Percentiles rank a stretch among this genome's conserved stretches.
phyloP scores from a whole-genome alignment of 768 basidiomycete genomes.

The Scleroderma bovista region DNA sequence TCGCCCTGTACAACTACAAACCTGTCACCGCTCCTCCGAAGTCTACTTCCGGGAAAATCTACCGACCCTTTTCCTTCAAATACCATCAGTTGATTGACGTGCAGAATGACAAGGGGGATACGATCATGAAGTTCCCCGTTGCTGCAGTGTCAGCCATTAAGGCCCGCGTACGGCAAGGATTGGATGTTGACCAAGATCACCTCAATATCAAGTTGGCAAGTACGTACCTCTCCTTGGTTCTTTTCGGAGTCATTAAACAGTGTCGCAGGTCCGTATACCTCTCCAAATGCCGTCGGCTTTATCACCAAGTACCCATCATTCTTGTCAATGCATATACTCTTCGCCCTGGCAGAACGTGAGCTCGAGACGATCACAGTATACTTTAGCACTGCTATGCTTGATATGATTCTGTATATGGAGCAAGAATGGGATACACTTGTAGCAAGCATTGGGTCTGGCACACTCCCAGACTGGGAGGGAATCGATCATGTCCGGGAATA shows the following conservation, averaged over 20 bases:
- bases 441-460: not conserved
- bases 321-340: constrained; percentile 6
- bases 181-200: constrained; percentile 11
- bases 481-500: constrained; percentile 1
- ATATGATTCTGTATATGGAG: constrained; percentile 3
- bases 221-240: not conserved
- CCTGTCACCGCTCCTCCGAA: constrained; percentile 1
- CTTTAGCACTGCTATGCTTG: constrained; percentile 4
- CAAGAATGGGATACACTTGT: constrained; percentile 2
- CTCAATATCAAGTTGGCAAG: constrained; percentile 7
- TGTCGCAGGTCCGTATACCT: constrained; percentile 9
- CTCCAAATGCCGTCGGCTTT: constrained; percentile 14
- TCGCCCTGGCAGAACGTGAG: constrained; percentile 4
- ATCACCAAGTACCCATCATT: constrained; percentile 12
- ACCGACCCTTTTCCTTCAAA: constrained; percentile 14
- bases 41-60: constrained; percentile 12
- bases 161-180: constrained; percentile 13
- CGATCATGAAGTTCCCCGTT: not conserved
- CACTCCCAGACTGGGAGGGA: constrained; percentile 2
- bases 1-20: constrained; percentile 14
- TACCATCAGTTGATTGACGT: constrained; percentile 8
- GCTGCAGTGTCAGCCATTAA: constrained; percentile 10
- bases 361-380: not conserved
- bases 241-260: not conserved
- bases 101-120: not conserved